Evolutionary conservation across 495 filamentous ascomycete species (phyloP).

Genomic region (Penicillium argentinense): DNA sequence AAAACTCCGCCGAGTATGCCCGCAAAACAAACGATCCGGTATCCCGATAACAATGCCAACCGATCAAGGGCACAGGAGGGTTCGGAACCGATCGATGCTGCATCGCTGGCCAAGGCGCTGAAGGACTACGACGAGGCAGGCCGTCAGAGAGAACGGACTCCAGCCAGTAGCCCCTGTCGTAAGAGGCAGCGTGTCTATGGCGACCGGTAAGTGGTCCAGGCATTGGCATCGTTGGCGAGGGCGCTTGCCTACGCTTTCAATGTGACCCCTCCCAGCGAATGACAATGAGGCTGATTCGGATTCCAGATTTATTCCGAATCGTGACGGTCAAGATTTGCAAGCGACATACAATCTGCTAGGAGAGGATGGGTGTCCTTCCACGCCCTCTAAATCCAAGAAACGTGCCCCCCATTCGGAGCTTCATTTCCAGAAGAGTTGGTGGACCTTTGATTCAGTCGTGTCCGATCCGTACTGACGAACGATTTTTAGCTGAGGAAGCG

Average conservation of each 20-base stretch:
- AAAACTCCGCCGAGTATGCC: conserved; percentile 47
- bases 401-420: conserved; percentile 87
- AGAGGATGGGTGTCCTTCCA: conserved; percentile 88
- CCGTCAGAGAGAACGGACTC: conserved; percentile 63
- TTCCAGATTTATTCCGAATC: conserved; percentile 87
- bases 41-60: conserved; percentile 32
- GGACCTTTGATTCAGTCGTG: background rate
- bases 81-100: conserved; percentile 60
- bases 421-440: conserved; percentile 88
- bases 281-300: conserved; percentile 1
- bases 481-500: conserved; percentile 79
- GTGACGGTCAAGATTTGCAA: conserved; percentile 88
- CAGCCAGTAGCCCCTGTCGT: conserved; percentile 75
- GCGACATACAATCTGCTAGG: conserved; percentile 88
- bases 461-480: conserved; percentile 37
- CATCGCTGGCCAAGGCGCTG: conserved; percentile 61
- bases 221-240: conserved; percentile 12
- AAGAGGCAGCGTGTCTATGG: conserved; percentile 86
- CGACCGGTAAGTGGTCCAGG: conserved; percentile 58
- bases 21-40: conserved; percentile 40
- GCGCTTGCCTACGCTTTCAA: background rate
- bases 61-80: conserved; percentile 32
- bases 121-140: conserved; percentile 64
- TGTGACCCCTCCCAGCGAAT: background rate
- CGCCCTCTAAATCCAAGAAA: conserved; percentile 79